These are phyloP conservation scores for Vitis riparia DNA, from an alignment of 164 flowering plant genomes.

Conservation along the genomic window DNA sequence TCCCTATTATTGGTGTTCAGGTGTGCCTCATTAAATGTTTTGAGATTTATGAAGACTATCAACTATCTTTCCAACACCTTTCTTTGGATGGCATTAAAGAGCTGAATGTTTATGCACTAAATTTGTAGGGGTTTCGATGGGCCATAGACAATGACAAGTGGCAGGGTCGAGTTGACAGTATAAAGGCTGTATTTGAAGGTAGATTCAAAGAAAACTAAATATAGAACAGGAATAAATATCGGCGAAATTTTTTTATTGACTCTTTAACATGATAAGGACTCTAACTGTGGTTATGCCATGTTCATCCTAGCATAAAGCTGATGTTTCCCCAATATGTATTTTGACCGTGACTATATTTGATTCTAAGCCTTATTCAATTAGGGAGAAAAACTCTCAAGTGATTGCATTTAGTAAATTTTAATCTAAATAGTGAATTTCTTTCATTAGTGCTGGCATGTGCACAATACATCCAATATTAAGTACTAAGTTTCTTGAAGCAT, in stretches of 20 bases:
- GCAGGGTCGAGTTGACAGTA: constrained; percentile 89
- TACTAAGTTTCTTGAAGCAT: constrained; percentile 2
- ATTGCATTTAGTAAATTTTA: neutral
- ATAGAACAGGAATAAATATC: too few relatives aligned
- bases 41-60: neutral
- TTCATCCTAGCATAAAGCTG: neutral
- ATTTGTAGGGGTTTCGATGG: constrained; percentile 84
- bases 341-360: neutral
- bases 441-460: neutral
- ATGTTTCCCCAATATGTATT: neutral
- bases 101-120: neutral
- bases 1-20: constrained; percentile 94
- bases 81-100: neutral
- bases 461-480: neutral
- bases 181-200: constrained; percentile 92
- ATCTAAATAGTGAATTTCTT: constrained; percentile 1
- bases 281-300: too few relatives aligned
- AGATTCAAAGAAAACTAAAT: too few relatives aligned
- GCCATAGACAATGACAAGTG: constrained; percentile 87
- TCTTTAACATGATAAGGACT: too few relatives aligned
- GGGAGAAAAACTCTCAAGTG: neutral
- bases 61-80: neutral
- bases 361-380: too few relatives aligned
- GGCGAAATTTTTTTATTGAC: too few relatives aligned
- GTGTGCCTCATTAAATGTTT: constrained; percentile 26